These are phyloP conservation scores for Ascochyta viciae-villosae DNA, from an alignment of 2,329 filamentous ascomycete genomes.

Conservation along the genomic window DNA sequence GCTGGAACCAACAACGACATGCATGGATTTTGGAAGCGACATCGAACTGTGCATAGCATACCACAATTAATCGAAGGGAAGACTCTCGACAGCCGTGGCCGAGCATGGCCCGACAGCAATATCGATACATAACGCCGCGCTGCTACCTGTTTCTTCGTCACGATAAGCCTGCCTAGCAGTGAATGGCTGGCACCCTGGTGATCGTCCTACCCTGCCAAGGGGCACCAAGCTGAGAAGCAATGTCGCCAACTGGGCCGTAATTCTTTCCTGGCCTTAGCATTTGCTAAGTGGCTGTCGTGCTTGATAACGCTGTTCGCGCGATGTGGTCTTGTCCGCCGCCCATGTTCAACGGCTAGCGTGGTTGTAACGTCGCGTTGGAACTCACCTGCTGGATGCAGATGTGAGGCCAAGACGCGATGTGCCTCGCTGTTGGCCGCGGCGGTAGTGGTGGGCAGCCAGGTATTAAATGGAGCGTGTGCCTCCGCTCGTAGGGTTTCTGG, in stretches of 20 bases:
- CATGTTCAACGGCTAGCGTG: constrained; percentile 28
- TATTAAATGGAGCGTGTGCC: constrained; percentile 25
- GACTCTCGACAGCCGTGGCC: not conserved
- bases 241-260: constrained; percentile 29
- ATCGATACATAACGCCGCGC: constrained; percentile 6
- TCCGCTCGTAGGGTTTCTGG: constrained; percentile 9
- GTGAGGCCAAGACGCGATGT: constrained; percentile 27
- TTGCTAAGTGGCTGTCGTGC: constrained; percentile 25
- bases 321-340: constrained; percentile 14
- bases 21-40: not conserved
- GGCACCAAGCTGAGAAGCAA: constrained; percentile 39
- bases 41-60: not conserved
- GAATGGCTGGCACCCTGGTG: constrained; percentile 18
- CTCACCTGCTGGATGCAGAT: constrained; percentile 43
- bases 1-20: not conserved
- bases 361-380: constrained; percentile 34
- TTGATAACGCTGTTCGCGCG: constrained; percentile 30
- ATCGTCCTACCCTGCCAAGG: constrained; percentile 35
- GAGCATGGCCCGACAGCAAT: not conserved
- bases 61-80: not conserved
- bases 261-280: constrained; percentile 29
- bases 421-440: constrained; percentile 19
- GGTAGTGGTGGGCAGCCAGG: constrained; percentile 9
- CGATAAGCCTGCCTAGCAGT: constrained; percentile 21
- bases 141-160: constrained; percentile 10